These are phyloP conservation scores for Hygrophorus russula DNA, from an alignment of 768 basidiomycete species.

Conservation along the genomic window DNA sequence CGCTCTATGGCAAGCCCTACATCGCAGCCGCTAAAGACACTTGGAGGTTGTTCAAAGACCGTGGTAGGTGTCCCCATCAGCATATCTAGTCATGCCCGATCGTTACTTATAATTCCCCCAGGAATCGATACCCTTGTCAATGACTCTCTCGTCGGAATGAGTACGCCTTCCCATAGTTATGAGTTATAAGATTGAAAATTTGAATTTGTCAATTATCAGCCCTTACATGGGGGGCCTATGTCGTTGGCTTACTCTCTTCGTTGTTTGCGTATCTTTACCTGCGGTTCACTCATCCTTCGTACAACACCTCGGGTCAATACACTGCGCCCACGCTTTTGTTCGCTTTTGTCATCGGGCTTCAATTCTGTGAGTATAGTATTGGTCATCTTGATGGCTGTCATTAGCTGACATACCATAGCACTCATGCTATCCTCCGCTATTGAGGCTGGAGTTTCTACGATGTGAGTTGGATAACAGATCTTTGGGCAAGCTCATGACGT, in stretches of 20 bases:
- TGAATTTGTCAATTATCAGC: conserved; percentile 24
- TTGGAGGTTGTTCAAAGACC: conserved; percentile 65
- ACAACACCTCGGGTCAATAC: conserved; percentile 65
- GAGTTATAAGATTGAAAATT: not conserved
- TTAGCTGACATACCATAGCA: conserved; percentile 27
- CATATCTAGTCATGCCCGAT: conserved; percentile 5
- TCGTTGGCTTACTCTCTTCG: conserved; percentile 60
- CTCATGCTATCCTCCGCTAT: conserved; percentile 62
- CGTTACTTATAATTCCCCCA: conserved; percentile 13
- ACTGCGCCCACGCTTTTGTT: conserved; percentile 70
- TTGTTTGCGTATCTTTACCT: conserved; percentile 74
- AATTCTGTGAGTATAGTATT: conserved; percentile 42
- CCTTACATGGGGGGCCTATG: conserved; percentile 72
- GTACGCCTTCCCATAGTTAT: conserved; percentile 25
- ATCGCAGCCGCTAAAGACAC: conserved; percentile 76
- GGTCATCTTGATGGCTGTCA: conserved; percentile 1
- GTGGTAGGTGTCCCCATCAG: conserved; percentile 30
- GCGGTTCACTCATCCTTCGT: conserved; percentile 58
- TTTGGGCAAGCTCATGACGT: not conserved
- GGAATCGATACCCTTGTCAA: conserved; percentile 74
- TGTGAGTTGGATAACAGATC: conserved; percentile 29
- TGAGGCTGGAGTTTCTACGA: conserved; percentile 82
- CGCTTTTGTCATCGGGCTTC: conserved; percentile 69
- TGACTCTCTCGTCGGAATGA: conserved; percentile 72
- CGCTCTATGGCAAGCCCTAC: conserved; percentile 79